phyloP scores from a whole-genome alignment of 2,329 filamentous ascomycete genomes.

The Stagonosporopsis tanaceti region DNA sequence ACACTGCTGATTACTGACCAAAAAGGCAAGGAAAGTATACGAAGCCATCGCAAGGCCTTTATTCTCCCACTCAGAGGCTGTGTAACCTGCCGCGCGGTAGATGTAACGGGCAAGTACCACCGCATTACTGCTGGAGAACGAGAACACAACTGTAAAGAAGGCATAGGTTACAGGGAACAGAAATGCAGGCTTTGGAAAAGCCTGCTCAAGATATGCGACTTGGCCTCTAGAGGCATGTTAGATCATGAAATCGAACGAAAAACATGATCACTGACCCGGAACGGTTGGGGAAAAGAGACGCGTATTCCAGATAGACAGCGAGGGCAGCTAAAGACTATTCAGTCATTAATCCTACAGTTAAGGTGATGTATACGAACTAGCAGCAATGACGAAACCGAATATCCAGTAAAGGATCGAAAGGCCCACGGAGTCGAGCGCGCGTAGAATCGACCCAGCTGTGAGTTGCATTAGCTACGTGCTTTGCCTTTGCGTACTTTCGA shows the following conservation, averaged over 20 bases:
- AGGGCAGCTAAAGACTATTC: constrained; percentile 27
- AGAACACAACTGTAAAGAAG: constrained; percentile 40
- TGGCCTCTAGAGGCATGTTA: constrained; percentile 19
- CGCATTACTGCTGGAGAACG: constrained; percentile 43
- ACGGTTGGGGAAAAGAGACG: constrained; percentile 39
- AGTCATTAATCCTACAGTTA: not conserved
- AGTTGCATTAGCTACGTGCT: constrained; percentile 6
- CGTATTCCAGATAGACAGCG: constrained; percentile 40
- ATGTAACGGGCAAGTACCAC: constrained; percentile 42
- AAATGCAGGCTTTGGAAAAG: constrained; percentile 37
- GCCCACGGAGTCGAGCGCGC: constrained; percentile 37
- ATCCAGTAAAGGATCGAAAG: constrained; percentile 40
- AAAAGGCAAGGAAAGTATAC: constrained; percentile 34
- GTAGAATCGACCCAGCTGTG: constrained; percentile 36
- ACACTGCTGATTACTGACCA: constrained; percentile 5
- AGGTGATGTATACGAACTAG: constrained; percentile 18
- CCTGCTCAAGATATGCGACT: constrained; percentile 43
- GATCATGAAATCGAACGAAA: not conserved
- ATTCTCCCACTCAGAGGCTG: constrained; percentile 37
- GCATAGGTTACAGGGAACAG: constrained; percentile 42
- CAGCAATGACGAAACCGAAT: constrained; percentile 38
- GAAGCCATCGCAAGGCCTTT: constrained; percentile 40
- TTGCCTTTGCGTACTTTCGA: not conserved
- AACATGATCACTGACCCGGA: constrained; percentile 20
- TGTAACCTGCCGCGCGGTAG: constrained; percentile 37